A percentile compares a stretch with the other conserved stretches of the same genome.
These are phyloP conservation scores for Lipomyces starkeyi DNA, from an alignment of 805 yeast species.

Conservation along the genomic window DNA sequence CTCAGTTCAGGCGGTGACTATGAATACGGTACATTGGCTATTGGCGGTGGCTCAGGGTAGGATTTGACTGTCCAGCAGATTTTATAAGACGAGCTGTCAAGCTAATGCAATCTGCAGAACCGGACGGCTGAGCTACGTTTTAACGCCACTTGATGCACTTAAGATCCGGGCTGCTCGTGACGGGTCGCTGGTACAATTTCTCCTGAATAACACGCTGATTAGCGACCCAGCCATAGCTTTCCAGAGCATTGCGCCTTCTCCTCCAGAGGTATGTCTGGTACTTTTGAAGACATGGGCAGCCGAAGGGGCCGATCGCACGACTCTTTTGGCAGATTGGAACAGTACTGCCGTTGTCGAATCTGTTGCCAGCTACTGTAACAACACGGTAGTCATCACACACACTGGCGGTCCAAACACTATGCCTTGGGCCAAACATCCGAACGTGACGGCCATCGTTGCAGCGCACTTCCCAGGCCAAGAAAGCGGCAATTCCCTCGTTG, in stretches of 20 bases:
- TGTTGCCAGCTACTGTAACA: constrained; percentile 30
- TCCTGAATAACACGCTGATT: not conserved
- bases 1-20: not conserved
- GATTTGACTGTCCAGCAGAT: not conserved
- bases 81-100: not conserved
- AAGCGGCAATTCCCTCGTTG: constrained; percentile 64
- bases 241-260: not conserved
- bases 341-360: not conserved
- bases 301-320: not conserved
- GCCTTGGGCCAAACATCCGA: constrained; percentile 53
- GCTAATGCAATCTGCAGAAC: not conserved
- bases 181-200: not conserved
- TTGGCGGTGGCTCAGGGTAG: not conserved
- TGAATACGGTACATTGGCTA: not conserved
- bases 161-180: not conserved
- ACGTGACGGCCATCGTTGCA: constrained; percentile 55
- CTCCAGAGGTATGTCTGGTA: not conserved
- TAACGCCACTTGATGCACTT: not conserved
- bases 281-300: not conserved
- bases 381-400: constrained; percentile 61
- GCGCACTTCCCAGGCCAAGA: constrained; percentile 66
- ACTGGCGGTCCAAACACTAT: constrained; percentile 66
- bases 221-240: not conserved
- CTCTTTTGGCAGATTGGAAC: not conserved
- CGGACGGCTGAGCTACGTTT: not conserved